Base-by-base conservation (phyloP, 352 stramenopile species). In the Phytophthora constricta region DNA sequence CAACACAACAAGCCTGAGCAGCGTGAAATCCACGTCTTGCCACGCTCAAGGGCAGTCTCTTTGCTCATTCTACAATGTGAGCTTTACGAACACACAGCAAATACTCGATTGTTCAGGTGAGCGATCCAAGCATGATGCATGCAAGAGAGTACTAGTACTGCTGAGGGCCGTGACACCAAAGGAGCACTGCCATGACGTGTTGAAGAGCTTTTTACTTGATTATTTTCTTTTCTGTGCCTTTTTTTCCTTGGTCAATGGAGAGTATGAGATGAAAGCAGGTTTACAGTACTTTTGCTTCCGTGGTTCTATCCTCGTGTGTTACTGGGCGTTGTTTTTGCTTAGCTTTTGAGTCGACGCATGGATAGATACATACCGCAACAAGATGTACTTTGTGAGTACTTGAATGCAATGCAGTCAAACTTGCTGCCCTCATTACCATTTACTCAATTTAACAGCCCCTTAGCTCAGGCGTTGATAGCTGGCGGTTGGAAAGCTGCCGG, bases 401-500 rank as follows among this genome's bases (percentile, higher is more conserved):
- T 42, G 34, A 42, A 42, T 42, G 34, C 34, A 42, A n/a, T n/a
- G n/a, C n/a, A n/a, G n/a, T n/a, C n/a, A n/a, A n/a, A n/a, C n/a
- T n/a, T n/a, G 34, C 34, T 42, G 34, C 16, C 23, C n/a, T n/a
- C n/a, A n/a, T n/a, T n/a, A n/a, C n/a, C n/a, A n/a, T n/a, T n/a
- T n/a, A n/a, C n/a, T n/a, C n/a, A n/a, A n/a, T n/a, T n/a, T n/a
- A n/a, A n/a, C n/a, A 33, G 37, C 16, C 26, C 14, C 13, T 16
- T 42, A 61, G 56, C 45, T 61, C 65, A 79, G 17, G 74, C 70
- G 41, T 74, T 77, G 27, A 79, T 79, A 39, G 77, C 72, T 26
- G 73, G 60, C 25, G 74, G 34, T 33, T 77, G 76, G 46, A 93
- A 93, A 20, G 60, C 63, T 13, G 33, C 10, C 16, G 82, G 74